Evolutionary conservation across 2,329 filamentous ascomycete genomes (phyloP).

Genomic region (Hypoxylon sp.): DNA sequence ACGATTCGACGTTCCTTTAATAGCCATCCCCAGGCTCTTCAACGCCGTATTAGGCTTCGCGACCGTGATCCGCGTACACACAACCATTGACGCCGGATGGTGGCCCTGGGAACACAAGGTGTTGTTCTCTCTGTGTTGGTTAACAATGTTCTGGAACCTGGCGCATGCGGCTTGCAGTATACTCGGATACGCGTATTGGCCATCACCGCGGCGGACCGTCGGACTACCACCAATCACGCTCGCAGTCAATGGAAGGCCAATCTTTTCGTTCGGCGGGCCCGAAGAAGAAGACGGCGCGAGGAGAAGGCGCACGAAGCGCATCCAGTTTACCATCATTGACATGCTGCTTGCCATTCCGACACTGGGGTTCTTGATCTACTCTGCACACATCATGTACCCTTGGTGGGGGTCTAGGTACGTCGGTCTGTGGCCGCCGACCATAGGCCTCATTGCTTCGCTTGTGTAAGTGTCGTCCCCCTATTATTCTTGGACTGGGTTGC

Average conservation of each 20-base stretch:
- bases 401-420: constrained; percentile 50
- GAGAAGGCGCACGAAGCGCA: constrained; percentile 44
- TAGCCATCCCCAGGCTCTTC: constrained; percentile 46
- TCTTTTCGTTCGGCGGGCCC: constrained; percentile 48
- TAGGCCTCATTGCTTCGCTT: constrained; percentile 47
- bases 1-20: constrained; percentile 47
- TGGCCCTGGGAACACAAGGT: constrained; percentile 49
- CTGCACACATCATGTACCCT: constrained; percentile 49
- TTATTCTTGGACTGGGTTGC: not conserved
- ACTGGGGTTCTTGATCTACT: constrained; percentile 46
- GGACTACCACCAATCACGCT: constrained; percentile 47
- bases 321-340: constrained; percentile 46
- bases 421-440: constrained; percentile 47
- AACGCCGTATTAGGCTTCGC: constrained; percentile 45
- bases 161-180: constrained; percentile 41
- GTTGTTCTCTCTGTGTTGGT: constrained; percentile 48
- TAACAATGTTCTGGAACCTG: constrained; percentile 47
- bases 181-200: constrained; percentile 48
- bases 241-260: constrained; percentile 43
- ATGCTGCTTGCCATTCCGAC: constrained; percentile 45
- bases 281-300: constrained; percentile 46
- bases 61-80: constrained; percentile 47
- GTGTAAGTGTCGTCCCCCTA: constrained; percentile 40
- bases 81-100: constrained; percentile 46
- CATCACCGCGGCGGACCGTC: constrained; percentile 46